Evolutionary conservation across 441 rosid species (phyloP).

Genomic region (Jatropha podagrica): DNA sequence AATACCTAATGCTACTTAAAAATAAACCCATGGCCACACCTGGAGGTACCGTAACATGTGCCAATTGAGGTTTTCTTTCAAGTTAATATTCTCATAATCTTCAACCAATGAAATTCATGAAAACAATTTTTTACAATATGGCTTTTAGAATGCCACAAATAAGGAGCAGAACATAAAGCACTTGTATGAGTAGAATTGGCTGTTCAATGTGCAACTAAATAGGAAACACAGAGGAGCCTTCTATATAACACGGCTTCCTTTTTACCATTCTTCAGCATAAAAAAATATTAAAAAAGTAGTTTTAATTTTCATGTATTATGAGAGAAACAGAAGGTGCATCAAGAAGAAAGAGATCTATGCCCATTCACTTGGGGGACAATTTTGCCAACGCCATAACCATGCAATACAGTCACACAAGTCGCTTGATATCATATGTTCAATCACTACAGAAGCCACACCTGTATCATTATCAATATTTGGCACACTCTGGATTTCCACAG

Average conservation of each 20-base stretch:
- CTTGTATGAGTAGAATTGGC: background rate
- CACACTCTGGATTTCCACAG: slow-evolving; percentile 33
- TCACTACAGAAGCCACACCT: slow-evolving; percentile 31
- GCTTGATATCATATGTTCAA: background rate
- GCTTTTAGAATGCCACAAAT: background rate
- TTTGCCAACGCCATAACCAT: background rate
- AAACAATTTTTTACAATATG: background rate
- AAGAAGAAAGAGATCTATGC: background rate
- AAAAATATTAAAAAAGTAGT: background rate
- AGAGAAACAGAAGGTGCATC: background rate
- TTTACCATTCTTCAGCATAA: background rate
- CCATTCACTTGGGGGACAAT: background rate
- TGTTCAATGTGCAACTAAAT: background rate
- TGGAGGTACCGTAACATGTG: background rate
- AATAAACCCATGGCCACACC: background rate
- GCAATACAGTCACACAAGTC: background rate
- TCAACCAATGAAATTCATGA: background rate
- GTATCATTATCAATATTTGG: slow-evolving; percentile 34
- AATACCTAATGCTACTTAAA: too few relatives aligned
- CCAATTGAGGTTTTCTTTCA: background rate
- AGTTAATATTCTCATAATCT: background rate
- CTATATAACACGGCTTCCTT: background rate
- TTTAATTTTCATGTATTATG: background rate
- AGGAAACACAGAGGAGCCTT: background rate
- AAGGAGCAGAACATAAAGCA: background rate